These are phyloP conservation scores for Mucor piriformis DNA, from an alignment of 371 early-diverging fungal genomes.

Conservation along the genomic window DNA sequence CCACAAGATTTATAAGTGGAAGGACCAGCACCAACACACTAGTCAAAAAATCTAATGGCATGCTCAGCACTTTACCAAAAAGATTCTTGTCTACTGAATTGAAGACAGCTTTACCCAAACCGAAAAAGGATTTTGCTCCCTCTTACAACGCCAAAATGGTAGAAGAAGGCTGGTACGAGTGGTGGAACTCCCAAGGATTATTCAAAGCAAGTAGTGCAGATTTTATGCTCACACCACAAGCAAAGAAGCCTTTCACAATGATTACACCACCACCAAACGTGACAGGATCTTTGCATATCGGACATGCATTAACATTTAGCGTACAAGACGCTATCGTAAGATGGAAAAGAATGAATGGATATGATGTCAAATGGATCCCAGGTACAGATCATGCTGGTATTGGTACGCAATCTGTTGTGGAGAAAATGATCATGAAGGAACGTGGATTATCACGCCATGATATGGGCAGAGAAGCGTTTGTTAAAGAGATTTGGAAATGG, in stretches of 20 bases:
- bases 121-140: constrained; percentile 31
- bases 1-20: no score
- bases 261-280: constrained; percentile 98
- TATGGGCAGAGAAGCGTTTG: constrained; percentile 83
- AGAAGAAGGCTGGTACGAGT: constrained; percentile 73
- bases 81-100: no score
- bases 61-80: no score
- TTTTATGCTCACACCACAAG: not conserved
- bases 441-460: constrained; percentile 56
- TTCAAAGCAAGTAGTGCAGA: constrained; percentile 30
- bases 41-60: no score
- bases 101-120: constrained; percentile 14
- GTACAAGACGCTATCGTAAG: constrained; percentile 88
- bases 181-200: constrained; percentile 68
- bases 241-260: constrained; percentile 61
- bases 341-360: constrained; percentile 88
- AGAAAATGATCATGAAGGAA: constrained; percentile 82
- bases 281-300: constrained; percentile 95
- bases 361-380: constrained; percentile 86
- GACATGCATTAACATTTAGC: constrained; percentile 93
- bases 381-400: constrained; percentile 99
- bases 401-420: constrained; percentile 95
- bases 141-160: constrained; percentile 47
- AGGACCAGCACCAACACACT: no score
- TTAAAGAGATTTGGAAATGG: constrained; percentile 90